Percentiles rank a stretch among this genome's conserved stretches.
Evolutionary conservation across 2,329 filamentous ascomycete species (phyloP).

Genomic region (Colletotrichum viniferum): DNA sequence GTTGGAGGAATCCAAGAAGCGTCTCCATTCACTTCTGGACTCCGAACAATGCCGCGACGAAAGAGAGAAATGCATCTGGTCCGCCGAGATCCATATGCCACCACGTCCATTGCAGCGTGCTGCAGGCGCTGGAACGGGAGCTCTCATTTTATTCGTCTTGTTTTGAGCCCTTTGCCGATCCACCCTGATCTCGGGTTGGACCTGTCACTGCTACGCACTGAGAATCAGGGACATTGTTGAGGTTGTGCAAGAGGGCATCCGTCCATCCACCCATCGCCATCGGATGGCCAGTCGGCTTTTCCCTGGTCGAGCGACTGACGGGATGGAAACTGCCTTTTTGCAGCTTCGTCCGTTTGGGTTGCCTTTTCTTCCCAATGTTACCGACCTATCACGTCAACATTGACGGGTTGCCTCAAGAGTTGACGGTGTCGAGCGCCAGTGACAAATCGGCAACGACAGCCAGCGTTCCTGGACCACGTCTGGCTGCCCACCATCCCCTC

Average conservation of each 20-base stretch:
- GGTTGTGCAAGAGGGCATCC: slow-evolving; percentile 5
- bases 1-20: not conserved
- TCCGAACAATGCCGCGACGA: not conserved
- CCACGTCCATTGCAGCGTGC: not conserved
- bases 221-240: slow-evolving; percentile 1
- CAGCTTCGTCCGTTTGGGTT: not conserved
- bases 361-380: not conserved
- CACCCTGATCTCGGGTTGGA: not conserved
- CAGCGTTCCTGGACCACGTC: slow-evolving; percentile 3
- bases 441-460: not conserved
- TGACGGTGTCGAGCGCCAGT: not conserved
- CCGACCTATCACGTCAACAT: not conserved
- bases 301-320: not conserved
- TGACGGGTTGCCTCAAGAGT: not conserved
- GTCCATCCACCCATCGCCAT: not conserved
- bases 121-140: not conserved
- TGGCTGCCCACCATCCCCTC: not conserved
- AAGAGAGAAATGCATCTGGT: not conserved
- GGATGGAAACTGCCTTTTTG: not conserved
- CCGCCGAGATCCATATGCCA: slow-evolving; percentile 10
- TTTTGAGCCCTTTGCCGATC: not conserved
- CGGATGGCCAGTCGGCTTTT: not conserved
- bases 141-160: not conserved
- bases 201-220: not conserved
- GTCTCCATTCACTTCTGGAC: not conserved